Base-by-base conservation (phyloP, 805 yeast species). In the Cyberlindnera suaveolens region DNA sequence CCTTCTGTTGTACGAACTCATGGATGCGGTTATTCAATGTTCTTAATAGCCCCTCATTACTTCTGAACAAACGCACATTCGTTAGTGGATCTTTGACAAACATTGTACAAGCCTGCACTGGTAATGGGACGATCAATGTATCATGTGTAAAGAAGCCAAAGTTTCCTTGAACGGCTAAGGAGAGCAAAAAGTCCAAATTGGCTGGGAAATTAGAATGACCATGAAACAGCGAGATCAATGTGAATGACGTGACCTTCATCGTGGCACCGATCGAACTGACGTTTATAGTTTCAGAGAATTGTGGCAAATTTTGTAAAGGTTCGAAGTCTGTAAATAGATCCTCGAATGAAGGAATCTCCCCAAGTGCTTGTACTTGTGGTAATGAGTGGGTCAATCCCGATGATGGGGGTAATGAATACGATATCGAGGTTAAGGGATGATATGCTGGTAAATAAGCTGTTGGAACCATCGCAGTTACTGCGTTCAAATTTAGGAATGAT, bases 291-390 rank as follows among this genome's bases (percentile, higher is more conserved):
- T 49, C 49, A 13, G 47, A 30, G 3, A 50, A 17, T 16, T 43
- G 44, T n/a, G 57, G 50, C 4, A 53, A 10, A 20, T 50, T 43
- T 16, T 43, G 43, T 14, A 31, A 14, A 1, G 56, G 56, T 38
- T 56, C 61, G 36, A 52, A 55, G 42, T 57, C 61, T 13, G 36
- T 30, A 15, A 55, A 51, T 36, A 56, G 53, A 29, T 57, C 58
- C 4, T 50, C 54, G 32, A 57, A 44, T 0, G 40, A 38, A 11
- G 58, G 61, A 3, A 54, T 36, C 36, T 41, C 49, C 15, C 18
- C 33, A 14, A 20, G 4, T 15, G 15, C 31, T 9, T 14, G 34
- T 14, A 5, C 14, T 17, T 38, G 30, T 38, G 42, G 11, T 16
- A 26, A 10, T 20, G 33, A 32, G 31, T 26, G 23, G 2, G 19